phyloP scores from a whole-genome alignment of 129 eudicot genomes.

The Helianthus annuus region DNA sequence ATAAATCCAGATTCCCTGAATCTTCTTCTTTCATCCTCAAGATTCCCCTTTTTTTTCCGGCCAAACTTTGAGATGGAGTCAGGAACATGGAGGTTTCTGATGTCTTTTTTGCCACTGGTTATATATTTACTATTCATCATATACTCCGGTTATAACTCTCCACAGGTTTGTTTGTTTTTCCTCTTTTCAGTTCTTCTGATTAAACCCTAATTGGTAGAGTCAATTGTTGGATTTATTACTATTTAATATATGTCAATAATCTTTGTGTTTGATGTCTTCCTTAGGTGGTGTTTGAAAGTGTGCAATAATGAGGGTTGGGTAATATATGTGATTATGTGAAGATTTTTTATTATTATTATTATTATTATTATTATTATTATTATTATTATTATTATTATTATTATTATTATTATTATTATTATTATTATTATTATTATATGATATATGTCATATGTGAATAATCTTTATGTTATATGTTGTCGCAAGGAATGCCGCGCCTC shows the following conservation, averaged over 20 bases:
- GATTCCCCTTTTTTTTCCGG: slow-evolving; percentile 3
- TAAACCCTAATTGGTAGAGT: slow-evolving; percentile 15
- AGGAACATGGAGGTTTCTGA: slow-evolving; percentile 33
- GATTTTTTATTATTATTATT: too few relatives aligned
- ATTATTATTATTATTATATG: too few relatives aligned
- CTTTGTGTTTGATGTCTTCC: not conserved
- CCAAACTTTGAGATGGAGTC: slow-evolving; percentile 24
- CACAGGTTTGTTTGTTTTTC: slow-evolving; percentile 29
- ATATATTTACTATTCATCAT: slow-evolving; percentile 15
- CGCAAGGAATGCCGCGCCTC: not conserved
- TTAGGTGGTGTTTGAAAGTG: too few relatives aligned
- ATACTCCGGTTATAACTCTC: slow-evolving; percentile 7
- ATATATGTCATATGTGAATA: too few relatives aligned
- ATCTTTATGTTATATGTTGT: too few relatives aligned
- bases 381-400: too few relatives aligned
- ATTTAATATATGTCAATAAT: not conserved
- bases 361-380: too few relatives aligned
- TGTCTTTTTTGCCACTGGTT: slow-evolving; percentile 31
- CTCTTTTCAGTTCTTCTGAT: not conserved
- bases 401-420: too few relatives aligned
- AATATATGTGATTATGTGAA: too few relatives aligned
- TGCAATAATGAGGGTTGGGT: too few relatives aligned
- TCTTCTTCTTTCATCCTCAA: not conserved
- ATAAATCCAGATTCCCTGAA: too few relatives aligned
- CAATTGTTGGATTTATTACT: not conserved